Percentiles rank a stretch among this genome's conserved stretches.
Conservation (phyloP, 2,329 filamentous ascomycete species). For the Magnaporthales sp. region DNA sequence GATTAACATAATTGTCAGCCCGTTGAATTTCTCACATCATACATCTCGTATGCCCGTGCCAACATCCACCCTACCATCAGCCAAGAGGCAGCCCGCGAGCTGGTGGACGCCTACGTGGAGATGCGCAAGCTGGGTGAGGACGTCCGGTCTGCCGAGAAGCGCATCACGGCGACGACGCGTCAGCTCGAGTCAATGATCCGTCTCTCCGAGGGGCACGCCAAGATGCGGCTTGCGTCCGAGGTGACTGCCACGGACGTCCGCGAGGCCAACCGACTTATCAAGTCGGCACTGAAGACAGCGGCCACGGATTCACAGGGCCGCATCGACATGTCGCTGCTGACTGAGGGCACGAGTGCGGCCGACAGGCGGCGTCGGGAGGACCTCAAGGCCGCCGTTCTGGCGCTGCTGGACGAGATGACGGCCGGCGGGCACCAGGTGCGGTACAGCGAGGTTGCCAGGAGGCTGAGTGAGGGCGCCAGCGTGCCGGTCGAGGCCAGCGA, state of each 20-base stretch:
- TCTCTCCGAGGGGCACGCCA: slow-evolving; percentile 89
- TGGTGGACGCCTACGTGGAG: slow-evolving; percentile 80
- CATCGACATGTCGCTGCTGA: slow-evolving; percentile 94
- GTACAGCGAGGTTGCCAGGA: slow-evolving; percentile 69
- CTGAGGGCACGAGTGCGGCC: slow-evolving; percentile 85
- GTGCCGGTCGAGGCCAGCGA: slow-evolving; percentile 67
- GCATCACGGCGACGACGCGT: slow-evolving; percentile 94
- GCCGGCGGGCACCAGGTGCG: slow-evolving; percentile 56
- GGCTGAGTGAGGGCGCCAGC: slow-evolving; percentile 62
- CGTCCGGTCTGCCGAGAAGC: slow-evolving; percentile 80
- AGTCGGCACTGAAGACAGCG: slow-evolving; percentile 87
- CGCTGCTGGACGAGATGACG: slow-evolving; percentile 72
- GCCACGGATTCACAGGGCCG: slow-evolving; percentile 90
- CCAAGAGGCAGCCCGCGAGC: slow-evolving; percentile 68
- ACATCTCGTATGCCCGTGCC: slow-evolving; percentile 91
- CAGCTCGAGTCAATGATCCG: slow-evolving; percentile 99
- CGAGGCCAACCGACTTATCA: slow-evolving; percentile 89
- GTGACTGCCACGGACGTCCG: slow-evolving; percentile 78
- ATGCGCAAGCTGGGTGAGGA: slow-evolving; percentile 92
- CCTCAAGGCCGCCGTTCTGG: slow-evolving; percentile 70
- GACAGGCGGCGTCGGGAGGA: slow-evolving; percentile 78
- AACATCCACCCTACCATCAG: slow-evolving; percentile 79
- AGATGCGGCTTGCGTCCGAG: slow-evolving; percentile 76
- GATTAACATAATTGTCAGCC: slow-evolving; percentile 40
- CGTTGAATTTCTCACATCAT: slow-evolving; percentile 89